These are phyloP conservation scores for Colletotrichum sojae DNA, from an alignment of 2,329 filamentous ascomycete genomes.

Conservation along the genomic window DNA sequence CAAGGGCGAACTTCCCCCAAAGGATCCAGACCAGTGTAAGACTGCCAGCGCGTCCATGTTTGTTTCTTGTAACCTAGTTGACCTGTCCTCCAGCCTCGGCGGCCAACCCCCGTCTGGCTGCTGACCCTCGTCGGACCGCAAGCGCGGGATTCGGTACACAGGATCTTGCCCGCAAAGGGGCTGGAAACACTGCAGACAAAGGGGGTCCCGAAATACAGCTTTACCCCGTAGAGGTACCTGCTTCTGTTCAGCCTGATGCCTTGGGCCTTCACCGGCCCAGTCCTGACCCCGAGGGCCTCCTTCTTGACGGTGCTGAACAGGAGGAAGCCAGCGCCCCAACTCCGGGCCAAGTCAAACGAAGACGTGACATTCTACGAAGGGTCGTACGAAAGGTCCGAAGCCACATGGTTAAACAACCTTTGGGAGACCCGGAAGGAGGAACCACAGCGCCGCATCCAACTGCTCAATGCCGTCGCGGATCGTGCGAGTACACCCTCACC, in stretches of 20 bases:
- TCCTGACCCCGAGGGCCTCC: no score
- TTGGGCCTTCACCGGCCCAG: no score
- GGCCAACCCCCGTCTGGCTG: neutral
- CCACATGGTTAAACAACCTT: neutral
- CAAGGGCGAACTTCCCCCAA: neutral
- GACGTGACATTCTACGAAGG: neutral
- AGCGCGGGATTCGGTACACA: neutral
- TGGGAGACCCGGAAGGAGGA: no score
- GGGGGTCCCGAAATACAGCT: neutral
- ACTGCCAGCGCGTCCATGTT: neutral
- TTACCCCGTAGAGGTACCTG: no score
- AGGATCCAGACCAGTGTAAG: neutral
- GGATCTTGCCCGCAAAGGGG: neutral
- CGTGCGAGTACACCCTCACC: constrained; percentile 23
- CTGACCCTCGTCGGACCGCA: neutral
- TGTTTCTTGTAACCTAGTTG: neutral
- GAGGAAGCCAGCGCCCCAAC: no score
- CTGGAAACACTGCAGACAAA: neutral
- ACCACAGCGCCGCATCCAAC: neutral
- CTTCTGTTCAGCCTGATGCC: no score
- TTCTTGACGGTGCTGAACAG: no score
- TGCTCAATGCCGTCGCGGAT: neutral
- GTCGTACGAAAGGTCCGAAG: constrained; percentile 14
- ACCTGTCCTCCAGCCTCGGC: neutral
- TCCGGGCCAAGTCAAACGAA: neutral